These are phyloP conservation scores for Amphirosellinia nigrospora DNA, from an alignment of 495 filamentous ascomycete species.

Conservation along the genomic window DNA sequence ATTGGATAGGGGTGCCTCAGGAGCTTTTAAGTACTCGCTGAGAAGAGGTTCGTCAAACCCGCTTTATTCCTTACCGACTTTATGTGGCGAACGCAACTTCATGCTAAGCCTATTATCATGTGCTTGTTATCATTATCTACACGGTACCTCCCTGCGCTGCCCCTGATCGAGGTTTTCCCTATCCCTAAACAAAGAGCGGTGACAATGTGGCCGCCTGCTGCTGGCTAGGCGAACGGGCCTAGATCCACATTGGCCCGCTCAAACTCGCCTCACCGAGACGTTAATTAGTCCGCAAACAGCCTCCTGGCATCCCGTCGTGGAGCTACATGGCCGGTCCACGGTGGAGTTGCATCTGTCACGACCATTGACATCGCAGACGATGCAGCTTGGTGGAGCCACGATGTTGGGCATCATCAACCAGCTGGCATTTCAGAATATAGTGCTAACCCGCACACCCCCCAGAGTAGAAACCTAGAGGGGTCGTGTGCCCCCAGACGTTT, in stretches of 20 bases:
- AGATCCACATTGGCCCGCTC: slow-evolving; percentile 34
- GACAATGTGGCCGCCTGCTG: slow-evolving; percentile 42
- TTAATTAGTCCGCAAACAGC: slow-evolving; percentile 7
- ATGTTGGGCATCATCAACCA: slow-evolving; percentile 46
- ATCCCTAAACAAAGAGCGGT: slow-evolving; percentile 39
- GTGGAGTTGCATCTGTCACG: slow-evolving; percentile 33
- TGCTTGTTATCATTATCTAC: too few relatives aligned
- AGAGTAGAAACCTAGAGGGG: slow-evolving; percentile 35
- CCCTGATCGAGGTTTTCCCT: slow-evolving; percentile 20
- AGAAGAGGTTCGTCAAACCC: background rate
- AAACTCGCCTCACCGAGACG: slow-evolving; percentile 38
- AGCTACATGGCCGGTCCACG: slow-evolving; percentile 34
- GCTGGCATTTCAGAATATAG: slow-evolving; percentile 31
- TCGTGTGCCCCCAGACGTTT: slow-evolving; percentile 32
- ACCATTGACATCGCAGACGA: slow-evolving; percentile 40
- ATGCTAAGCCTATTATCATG: background rate
- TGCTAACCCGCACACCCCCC: slow-evolving; percentile 30
- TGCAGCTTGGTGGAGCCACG: slow-evolving; percentile 42
- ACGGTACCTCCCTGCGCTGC: background rate
- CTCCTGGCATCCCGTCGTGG: slow-evolving; percentile 27
- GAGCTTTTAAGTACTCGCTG: slow-evolving; percentile 14
- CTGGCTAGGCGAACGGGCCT: slow-evolving; percentile 34
- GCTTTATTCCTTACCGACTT: background rate
- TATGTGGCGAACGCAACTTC: background rate
- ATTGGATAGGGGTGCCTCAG: background rate